phyloP scores from a whole-genome alignment of 192 early-diverging fungal species.

The Paraglomus brasilianum region DNA sequence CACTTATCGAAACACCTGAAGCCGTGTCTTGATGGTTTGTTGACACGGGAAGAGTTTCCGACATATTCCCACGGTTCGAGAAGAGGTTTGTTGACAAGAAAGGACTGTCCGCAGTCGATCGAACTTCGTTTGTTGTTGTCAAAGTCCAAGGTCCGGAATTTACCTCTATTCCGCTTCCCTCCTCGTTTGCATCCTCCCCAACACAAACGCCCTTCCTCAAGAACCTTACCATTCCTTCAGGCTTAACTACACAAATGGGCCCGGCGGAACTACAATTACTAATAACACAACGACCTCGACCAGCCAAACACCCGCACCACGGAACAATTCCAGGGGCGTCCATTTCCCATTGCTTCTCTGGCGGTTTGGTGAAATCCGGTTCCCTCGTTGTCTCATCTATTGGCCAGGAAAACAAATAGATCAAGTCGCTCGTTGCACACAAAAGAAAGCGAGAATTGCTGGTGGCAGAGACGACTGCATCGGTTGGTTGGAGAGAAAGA shows the following conservation, averaged over 20 bases:
- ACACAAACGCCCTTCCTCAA: neutral
- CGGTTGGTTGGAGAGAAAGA: neutral
- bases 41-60: no score
- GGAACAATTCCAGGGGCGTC: slow-evolving; percentile 1
- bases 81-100: no score
- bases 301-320: slow-evolving; percentile 2
- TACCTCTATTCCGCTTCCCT: no score
- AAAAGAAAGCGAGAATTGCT: neutral
- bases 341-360: neutral
- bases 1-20: no score
- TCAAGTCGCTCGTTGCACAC: slow-evolving; percentile 2
- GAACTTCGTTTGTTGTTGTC: no score
- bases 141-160: no score
- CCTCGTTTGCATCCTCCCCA: no score
- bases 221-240: neutral
- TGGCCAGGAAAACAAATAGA: slow-evolving; percentile 2
- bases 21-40: no score
- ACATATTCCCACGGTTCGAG: no score
- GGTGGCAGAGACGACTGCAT: neutral
- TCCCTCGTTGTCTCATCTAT: neutral
- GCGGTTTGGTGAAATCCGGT: neutral
- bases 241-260: slow-evolving; percentile 2
- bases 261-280: neutral
- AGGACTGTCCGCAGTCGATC: no score
- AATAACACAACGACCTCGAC: slow-evolving; percentile 5